phyloP scores from a whole-genome alignment of 2,329 filamentous ascomycete genomes.

The Westerdykella sp. region DNA sequence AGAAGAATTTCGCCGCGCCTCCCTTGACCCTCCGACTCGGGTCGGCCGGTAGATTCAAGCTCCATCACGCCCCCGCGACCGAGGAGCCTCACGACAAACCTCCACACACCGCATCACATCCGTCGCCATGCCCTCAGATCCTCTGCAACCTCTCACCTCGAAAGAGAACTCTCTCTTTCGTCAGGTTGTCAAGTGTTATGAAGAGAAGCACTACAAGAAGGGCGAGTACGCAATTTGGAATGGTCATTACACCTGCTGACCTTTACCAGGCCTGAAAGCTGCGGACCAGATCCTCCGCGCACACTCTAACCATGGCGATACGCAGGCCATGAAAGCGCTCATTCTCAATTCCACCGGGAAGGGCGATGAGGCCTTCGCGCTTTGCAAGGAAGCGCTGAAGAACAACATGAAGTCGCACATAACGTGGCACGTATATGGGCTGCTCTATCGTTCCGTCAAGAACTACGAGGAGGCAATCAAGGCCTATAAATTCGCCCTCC shows the following conservation, averaged over 20 bases:
- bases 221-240: conserved; percentile 38
- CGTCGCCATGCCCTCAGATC: conserved; percentile 50
- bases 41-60: conserved; percentile 1
- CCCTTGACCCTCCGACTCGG: conserved; percentile 4
- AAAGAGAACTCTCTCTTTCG: conserved; percentile 95
- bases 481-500: conserved; percentile 93
- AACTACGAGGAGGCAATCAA: conserved; percentile 99
- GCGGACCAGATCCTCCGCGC: conserved; percentile 96
- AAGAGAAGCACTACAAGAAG: conserved; percentile 97
- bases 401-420: conserved; percentile 99
- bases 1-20: no score
- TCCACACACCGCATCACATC: conserved; percentile 5
- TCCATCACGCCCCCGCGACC: background rate
- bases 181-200: conserved; percentile 90
- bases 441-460: conserved; percentile 88
- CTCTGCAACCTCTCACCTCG: conserved; percentile 59
- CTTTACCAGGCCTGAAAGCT: conserved; percentile 68
- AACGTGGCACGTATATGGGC: conserved; percentile 97
- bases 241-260: conserved; percentile 15
- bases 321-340: conserved; percentile 96
- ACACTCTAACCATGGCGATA: conserved; percentile 93
- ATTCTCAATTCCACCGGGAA: conserved; percentile 92
- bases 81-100: conserved; percentile 5
- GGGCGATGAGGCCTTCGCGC: conserved; percentile 84
- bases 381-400: conserved; percentile 86